A percentile compares a stretch with the other conserved stretches of the same genome.
These are phyloP conservation scores for Limnanthes douglasii DNA, from an alignment of 345 rosid species.

Conservation along the genomic window DNA sequence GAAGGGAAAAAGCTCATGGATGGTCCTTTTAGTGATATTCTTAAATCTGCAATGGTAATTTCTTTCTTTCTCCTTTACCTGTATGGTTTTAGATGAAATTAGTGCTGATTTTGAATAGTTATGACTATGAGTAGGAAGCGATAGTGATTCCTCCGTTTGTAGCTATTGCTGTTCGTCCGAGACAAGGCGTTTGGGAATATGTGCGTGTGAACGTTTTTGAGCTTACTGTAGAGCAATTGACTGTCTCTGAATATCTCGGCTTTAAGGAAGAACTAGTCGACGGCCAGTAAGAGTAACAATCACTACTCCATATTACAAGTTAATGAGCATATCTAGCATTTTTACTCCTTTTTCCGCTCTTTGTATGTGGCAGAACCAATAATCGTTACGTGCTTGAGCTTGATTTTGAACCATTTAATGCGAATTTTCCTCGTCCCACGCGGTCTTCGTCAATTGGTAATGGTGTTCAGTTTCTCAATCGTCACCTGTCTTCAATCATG, in stretches of 20 bases:
- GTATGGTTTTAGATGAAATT: background rate
- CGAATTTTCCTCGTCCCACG: constrained; percentile 84
- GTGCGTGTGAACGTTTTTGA: constrained; percentile 65
- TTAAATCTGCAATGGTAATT: constrained; percentile 55
- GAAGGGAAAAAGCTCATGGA: constrained; percentile 36
- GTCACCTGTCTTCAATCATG: constrained; percentile 87
- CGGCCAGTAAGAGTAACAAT: constrained; percentile 38
- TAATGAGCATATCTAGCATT: background rate
- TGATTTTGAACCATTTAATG: constrained; percentile 91
- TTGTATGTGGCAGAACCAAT: constrained; percentile 32
- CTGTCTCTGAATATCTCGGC: constrained; percentile 63
- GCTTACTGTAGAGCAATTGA: constrained; percentile 72
- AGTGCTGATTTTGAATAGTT: background rate
- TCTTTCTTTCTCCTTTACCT: background rate
- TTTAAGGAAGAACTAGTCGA: constrained; percentile 97
- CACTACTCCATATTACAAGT: background rate
- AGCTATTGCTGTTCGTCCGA: constrained; percentile 84
- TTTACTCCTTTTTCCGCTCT: background rate
- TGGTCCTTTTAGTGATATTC: constrained; percentile 57
- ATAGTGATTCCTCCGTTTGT: constrained; percentile 83
- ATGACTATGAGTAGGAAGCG: constrained; percentile 46
- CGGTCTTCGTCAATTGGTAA: constrained; percentile 78
- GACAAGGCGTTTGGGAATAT: constrained; percentile 98
- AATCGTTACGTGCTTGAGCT: constrained; percentile 81
- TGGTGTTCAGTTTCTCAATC: constrained; percentile 96